These are phyloP conservation scores for Artemisia tridentata DNA, from an alignment of 129 eudicot species.

Conservation along the genomic window DNA sequence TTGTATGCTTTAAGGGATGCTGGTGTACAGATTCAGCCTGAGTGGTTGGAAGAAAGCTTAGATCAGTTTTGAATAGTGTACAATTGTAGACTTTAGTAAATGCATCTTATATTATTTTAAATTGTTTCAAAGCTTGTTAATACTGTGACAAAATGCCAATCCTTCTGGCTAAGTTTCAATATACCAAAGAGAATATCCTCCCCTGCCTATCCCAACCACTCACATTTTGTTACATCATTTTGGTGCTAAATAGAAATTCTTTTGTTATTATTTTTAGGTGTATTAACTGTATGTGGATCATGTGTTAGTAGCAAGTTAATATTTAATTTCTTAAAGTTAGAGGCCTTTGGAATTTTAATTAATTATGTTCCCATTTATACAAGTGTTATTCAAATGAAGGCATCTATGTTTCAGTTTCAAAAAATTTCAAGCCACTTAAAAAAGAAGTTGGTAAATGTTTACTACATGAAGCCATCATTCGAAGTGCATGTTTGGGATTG, in stretches of 20 bases:
- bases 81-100: not conserved
- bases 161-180: not conserved
- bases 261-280: not conserved
- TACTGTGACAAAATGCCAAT: not conserved
- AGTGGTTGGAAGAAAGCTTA: constrained; percentile 65
- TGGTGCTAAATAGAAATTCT: not conserved
- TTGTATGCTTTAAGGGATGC: constrained; percentile 78
- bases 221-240: too few species aligned
- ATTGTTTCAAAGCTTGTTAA: constrained; percentile 14
- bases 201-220: too few species aligned
- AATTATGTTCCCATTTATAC: too few species aligned
- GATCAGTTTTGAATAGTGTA: constrained; percentile 13
- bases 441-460: constrained; percentile 33
- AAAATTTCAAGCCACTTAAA: not conserved
- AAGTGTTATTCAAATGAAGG: not conserved
- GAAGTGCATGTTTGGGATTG: constrained; percentile 19
- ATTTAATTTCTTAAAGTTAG: not conserved
- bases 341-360: too few species aligned
- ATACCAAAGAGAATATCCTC: not conserved
- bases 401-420: not conserved
- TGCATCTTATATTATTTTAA: not conserved
- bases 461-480: constrained; percentile 35
- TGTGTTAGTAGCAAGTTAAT: not conserved
- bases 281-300: not conserved
- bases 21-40: constrained; percentile 63